Evolutionary conservation across 768 basidiomycete species (phyloP), one percentile per base, ranked within the genome.

Genomic region (Calocera viscosa): DNA sequence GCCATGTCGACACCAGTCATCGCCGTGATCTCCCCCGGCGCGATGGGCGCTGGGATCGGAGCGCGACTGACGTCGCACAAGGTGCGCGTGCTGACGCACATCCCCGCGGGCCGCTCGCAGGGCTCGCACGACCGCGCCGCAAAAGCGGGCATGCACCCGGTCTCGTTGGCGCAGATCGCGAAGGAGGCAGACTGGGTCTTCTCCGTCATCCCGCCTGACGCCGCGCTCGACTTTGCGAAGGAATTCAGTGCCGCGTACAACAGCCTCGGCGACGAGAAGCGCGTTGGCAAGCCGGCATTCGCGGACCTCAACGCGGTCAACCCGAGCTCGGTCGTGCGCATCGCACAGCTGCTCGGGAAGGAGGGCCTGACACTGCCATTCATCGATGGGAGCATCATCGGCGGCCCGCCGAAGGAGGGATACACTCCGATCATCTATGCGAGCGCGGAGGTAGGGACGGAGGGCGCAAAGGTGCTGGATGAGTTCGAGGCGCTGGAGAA

Each of bases 271-370:
- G n/a, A n/a, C 26, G 80, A 82, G n/a, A 82, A 83, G 1, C 70
- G 68, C 63, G 73, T 78, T 16, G 76, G 84, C 11, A 65, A 64
- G 64, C 72, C 78, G 19, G 71, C 80, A 47, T 85, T 82, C 71
- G 82, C 76, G 22, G 84, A 85, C 72, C 84, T 82, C 68, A 86
- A 87, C 67, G 83, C 85, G 10, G 78, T 86, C 47, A 83, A 77
- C 70, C 82, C 83, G 1, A 76, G 76, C 67, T 82, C 82, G 7
- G 80, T 79, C 64, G 79, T 80, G 71, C 73, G 68, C 33, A 83
- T 87, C 63, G 78, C 81, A 12, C 71, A 67, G 32, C 73, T 83
- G 49, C 82, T 87, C 68, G 70, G 74, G 5, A 10, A 73, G 74
- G 0, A 35, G 60, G 47, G 64, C 34, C 76, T 75, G 1, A 68